Evolutionary conservation across 805 yeast genomes (phyloP), one percentile per base, ranked within the genome.

Genomic region (Ogataea philodendri): DNA sequence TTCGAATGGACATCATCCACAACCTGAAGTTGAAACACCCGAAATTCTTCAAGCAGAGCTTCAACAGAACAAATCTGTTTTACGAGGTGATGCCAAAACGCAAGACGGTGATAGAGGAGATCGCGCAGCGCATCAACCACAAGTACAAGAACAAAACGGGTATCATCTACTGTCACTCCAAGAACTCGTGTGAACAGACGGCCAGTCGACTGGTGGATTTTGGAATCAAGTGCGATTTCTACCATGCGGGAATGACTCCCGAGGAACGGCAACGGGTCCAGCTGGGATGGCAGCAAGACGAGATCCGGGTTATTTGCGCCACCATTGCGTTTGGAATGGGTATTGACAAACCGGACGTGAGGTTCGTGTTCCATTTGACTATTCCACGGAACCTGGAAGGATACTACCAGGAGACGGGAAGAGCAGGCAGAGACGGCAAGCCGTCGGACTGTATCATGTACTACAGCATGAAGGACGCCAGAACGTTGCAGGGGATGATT

Each of bases 271-370:
- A 74, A 14, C 45, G 58, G 3, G 77, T 87, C n/a, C 98, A 93
- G 59, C 65, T 65, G 15, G 66, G 63, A 20, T 93, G 98, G 98
- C 98, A 93, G 58, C 55, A 63, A 2, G 81, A 83, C 37, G 57
- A 60, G 14, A 63, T 81, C 15, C 82, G 81, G 54, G 82, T 89
- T 1, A 88, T 93, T 9, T 90, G 97, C 65, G 98, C 98, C 0
- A 93, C 98, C 0, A 84, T 93, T 51, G 98, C 98, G 0, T 93
- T 93, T 69, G 98, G 98, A 17, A 93, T 93, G 98, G 98, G 98
- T 30, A 90, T 93, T 38, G 98, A 93, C 62, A 93, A 93, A 58
- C 84, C 96, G 0, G 95, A 93, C 60, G 98, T 93, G 9, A 67
- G 98, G 30, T 89, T 72, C 65, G 97, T 93, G 3, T 78, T 86